Evolutionary conservation across 2,329 filamentous ascomycete species (phyloP).

Genomic region (Capronia coronata): DNA sequence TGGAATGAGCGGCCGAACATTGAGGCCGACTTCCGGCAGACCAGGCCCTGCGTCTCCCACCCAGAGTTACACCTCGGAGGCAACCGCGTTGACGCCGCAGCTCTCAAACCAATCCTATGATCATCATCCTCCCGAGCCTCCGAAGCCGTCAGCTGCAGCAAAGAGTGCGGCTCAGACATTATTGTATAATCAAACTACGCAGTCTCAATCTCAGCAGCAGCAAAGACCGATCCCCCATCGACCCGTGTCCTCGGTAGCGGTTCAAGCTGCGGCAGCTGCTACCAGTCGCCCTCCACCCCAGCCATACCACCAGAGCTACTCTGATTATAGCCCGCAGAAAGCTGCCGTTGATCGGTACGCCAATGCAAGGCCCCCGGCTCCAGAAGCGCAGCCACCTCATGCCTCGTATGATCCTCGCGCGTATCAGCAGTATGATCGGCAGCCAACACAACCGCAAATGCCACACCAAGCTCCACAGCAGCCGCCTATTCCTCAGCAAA

Average conservation of each 20-base stretch:
- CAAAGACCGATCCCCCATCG: slow-evolving; percentile 30
- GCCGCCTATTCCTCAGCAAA: slow-evolving; percentile 25
- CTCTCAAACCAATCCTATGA: slow-evolving; percentile 33
- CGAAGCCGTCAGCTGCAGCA: slow-evolving; percentile 34
- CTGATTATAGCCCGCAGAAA: slow-evolving; percentile 36
- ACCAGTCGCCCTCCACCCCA: slow-evolving; percentile 40
- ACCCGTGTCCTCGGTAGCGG: slow-evolving; percentile 46
- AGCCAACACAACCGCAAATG: slow-evolving; percentile 28
- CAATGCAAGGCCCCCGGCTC: slow-evolving; percentile 32
- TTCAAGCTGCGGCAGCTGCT: slow-evolving; percentile 42
- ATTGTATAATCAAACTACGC: slow-evolving; percentile 34
- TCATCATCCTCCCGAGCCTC: slow-evolving; percentile 31
- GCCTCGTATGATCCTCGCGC: slow-evolving; percentile 40
- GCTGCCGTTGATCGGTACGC: slow-evolving; percentile 32
- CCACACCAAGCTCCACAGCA: slow-evolving; percentile 31
- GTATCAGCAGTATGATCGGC: slow-evolving; percentile 35
- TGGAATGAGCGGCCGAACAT: slow-evolving; percentile 58
- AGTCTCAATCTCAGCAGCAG: slow-evolving; percentile 38
- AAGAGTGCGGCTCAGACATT: slow-evolving; percentile 27
- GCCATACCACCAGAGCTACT: slow-evolving; percentile 42
- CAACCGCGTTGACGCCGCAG: slow-evolving; percentile 32
- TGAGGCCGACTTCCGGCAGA: slow-evolving; percentile 50
- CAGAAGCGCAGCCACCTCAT: slow-evolving; percentile 38
- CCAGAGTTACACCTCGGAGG: slow-evolving; percentile 24
- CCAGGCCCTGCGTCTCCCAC: slow-evolving; percentile 35